Conservation (phyloP, 2,329 filamentous ascomycete genomes). For the Fusarium coicis region DNA sequence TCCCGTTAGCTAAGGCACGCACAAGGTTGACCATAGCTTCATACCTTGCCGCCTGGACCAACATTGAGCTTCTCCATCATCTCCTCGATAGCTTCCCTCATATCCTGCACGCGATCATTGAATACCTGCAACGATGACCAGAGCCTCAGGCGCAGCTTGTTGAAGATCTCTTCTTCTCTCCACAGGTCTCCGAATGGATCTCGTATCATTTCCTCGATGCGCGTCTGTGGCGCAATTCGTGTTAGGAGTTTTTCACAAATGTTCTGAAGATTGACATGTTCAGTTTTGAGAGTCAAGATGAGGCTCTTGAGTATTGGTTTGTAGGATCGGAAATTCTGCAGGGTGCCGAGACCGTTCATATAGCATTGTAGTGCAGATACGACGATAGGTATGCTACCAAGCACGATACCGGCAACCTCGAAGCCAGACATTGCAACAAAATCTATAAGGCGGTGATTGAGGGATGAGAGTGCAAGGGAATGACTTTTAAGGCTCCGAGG, state of each 20-base stretch:
- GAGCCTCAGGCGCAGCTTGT: not conserved
- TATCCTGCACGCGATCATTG: not conserved
- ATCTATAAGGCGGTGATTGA: rapidly evolving
- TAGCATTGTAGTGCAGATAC: not conserved
- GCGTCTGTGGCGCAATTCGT: not conserved
- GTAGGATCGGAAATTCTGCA: not conserved
- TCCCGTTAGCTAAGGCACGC: not conserved
- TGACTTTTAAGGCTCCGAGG: rapidly evolving
- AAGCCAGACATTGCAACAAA: not conserved
- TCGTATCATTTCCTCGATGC: not conserved
- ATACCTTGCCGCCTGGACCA: not conserved
- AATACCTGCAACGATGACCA: not conserved
- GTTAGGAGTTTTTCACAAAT: not conserved
- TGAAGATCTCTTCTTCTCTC: not conserved
- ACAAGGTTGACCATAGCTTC: rapidly evolving
- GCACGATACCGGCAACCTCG: not conserved
- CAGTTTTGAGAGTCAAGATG: not conserved
- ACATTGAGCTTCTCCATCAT: not conserved
- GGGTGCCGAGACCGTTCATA: not conserved
- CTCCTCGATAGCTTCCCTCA: not conserved
- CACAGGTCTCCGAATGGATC: not conserved
- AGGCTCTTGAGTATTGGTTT: not conserved
- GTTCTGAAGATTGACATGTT: not conserved
- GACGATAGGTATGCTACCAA: not conserved
- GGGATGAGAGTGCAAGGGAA: rapidly evolving